Evolutionary conservation across 371 early-diverging fungal genomes (phyloP).

Genomic region (Mucor irregularis): DNA sequence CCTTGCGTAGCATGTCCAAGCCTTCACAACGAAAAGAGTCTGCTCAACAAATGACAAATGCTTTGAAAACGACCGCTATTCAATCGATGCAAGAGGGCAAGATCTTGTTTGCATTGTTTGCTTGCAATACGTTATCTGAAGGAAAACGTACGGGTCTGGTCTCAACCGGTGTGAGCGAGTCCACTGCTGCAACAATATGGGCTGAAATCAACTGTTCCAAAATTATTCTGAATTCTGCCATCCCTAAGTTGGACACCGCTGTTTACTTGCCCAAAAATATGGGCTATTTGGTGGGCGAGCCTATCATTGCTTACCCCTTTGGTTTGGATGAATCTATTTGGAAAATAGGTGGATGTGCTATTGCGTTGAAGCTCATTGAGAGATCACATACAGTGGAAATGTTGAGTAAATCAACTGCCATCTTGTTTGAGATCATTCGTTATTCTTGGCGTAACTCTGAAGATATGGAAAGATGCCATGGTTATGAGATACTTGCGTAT

Average conservation of each 20-base stretch:
- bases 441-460: conserved; percentile 74
- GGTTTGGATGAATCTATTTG: conserved; percentile 71
- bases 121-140: conserved; percentile 54
- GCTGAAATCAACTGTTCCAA: conserved; percentile 26
- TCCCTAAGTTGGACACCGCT: conserved; percentile 59
- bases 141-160: conserved; percentile 45
- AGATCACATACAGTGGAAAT: conserved; percentile 57
- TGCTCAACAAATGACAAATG: conserved; percentile 45
- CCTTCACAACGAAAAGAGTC: conserved; percentile 17
- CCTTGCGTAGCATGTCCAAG: conserved; percentile 46
- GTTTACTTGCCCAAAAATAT: conserved; percentile 43
- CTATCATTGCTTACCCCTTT: conserved; percentile 57
- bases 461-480: conserved; percentile 73
- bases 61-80: conserved; percentile 54
- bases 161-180: conserved; percentile 39
- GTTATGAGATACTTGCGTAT: conserved; percentile 73
- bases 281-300: conserved; percentile 57
- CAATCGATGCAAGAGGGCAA: conserved; percentile 61
- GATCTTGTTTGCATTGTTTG: conserved; percentile 64
- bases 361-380: conserved; percentile 64
- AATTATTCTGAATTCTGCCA: conserved; percentile 59
- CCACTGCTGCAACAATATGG: conserved; percentile 21
- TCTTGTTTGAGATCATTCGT: conserved; percentile 64
- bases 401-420: conserved; percentile 60
- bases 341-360: conserved; percentile 74